Conservation (phyloP, 164 flowering plant species). For the Paratinospora sagittata region DNA sequence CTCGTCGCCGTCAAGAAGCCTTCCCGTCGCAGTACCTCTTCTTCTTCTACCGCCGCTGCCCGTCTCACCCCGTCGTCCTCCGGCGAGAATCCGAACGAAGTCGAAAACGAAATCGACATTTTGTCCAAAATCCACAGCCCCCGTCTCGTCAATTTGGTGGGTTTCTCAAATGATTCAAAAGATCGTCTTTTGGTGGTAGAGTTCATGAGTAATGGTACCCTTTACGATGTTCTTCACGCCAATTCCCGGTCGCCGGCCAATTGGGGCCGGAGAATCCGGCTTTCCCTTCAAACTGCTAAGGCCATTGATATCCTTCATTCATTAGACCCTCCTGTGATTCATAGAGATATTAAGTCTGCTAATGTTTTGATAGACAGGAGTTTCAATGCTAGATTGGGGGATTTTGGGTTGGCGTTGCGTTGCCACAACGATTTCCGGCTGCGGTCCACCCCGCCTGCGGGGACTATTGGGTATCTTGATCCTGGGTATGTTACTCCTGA, state of each 20-base stretch:
- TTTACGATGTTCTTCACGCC: constrained; percentile 64
- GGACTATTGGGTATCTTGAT: constrained; percentile 90
- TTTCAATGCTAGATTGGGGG: constrained; percentile 79
- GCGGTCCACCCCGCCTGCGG: constrained; percentile 85
- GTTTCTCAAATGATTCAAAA: constrained; percentile 40
- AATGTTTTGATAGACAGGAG: constrained; percentile 70
- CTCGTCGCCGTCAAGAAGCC: constrained; percentile 82
- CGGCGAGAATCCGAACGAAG: constrained; percentile 30
- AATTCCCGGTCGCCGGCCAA: constrained; percentile 35
- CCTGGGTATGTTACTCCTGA: constrained; percentile 88
- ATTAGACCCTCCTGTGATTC: constrained; percentile 69
- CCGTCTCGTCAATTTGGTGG: constrained; percentile 72
- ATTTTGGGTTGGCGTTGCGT: constrained; percentile 75
- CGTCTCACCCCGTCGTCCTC: background rate
- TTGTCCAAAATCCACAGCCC: constrained; percentile 70
- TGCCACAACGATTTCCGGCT: constrained; percentile 51
- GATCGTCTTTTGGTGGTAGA: constrained; percentile 74
- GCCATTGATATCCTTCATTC: constrained; percentile 68
- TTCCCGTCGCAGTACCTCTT: too few species aligned
- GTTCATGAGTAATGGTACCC: constrained; percentile 87
- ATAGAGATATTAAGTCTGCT: constrained; percentile 84
- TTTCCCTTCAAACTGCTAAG: constrained; percentile 76
- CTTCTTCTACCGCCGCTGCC: background rate
- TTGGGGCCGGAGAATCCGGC: constrained; percentile 72
- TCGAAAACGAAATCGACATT: constrained; percentile 77